Base-by-base conservation (phyloP, 805 yeast species). In the Tetrapisispora arboricola region DNA sequence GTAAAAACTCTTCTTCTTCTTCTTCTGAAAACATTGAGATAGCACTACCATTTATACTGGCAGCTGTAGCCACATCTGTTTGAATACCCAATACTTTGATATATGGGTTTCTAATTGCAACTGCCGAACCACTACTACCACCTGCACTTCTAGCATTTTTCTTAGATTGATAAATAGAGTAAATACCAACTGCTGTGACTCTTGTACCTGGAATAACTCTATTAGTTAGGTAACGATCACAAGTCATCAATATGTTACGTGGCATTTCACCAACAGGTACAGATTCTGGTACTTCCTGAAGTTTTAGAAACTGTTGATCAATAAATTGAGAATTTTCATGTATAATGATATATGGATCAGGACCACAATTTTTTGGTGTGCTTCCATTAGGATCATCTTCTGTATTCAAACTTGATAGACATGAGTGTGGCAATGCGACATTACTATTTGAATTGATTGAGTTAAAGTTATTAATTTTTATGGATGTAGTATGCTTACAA, bases 181-280 rank as follows among this genome's bases (percentile, higher is more conserved):
- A 92, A 36, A 92, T 80, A 40, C 98, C 99, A 33, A 86, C 77
- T 32, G 90, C 73, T 8, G 94, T 86, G 50, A 94, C 94, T 49
- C 96, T 71, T 0, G 94, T 84, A 20, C 99, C 99, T 0, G 99
- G 99, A 31, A 90, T 83, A 24, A 92, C 87, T 47, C 75, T 78
- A 64, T 92, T 92, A 21, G 96, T 82, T 57, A 92, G 67, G 52
- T 84, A 84, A 46, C 98, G 73, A 60, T 92, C 97, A 26, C 86
- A 85, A 32, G 92, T 83, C 48, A 92, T 70, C 44, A 85, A 57
- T 31, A 92, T 80, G 55, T 92, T 94, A 51, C 99, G 76, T 8
- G 99, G 99, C 86, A 92, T 81, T 65, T 92, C 99, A 50, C 99
- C 98, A 22, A 92, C 95, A 1, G 98, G 99, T 2, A 92, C 96